Conservation (phyloP, 306 rosid species). For the Lathyrus tuberosus region DNA sequence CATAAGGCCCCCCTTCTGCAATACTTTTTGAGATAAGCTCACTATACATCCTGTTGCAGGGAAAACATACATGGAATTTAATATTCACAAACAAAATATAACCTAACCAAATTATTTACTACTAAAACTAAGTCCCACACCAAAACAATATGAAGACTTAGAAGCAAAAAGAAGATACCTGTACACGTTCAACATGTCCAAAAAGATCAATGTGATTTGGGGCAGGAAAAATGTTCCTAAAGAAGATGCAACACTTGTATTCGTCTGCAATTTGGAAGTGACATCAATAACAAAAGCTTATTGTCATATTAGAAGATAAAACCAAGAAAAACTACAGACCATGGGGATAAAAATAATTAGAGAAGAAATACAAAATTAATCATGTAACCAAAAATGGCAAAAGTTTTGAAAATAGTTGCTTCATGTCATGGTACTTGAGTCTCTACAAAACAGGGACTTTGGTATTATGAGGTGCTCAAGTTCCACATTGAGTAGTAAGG, state of each 20-base stretch:
- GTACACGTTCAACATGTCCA: conserved; percentile 98
- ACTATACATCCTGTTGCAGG: conserved; percentile 87
- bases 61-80: conserved; percentile 8
- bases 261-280: conserved; percentile 65
- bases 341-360: neutral
- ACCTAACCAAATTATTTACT: neutral
- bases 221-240: conserved; percentile 91
- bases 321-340: neutral
- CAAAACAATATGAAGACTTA: neutral
- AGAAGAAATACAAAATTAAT: neutral
- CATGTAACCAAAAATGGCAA: neutral
- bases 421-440: conserved; percentile 6
- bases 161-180: conserved; percentile 53
- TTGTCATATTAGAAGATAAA: neutral
- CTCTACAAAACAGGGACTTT: neutral
- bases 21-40: conserved; percentile 92
- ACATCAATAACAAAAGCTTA: conserved; percentile 4
- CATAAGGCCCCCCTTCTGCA: conserved; percentile 84
- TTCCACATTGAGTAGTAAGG: neutral
- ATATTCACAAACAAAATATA: neutral
- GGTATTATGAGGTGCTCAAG: neutral
- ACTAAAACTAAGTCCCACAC: neutral
- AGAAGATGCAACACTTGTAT: conserved; percentile 87
- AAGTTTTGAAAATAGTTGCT: neutral
- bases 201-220: conserved; percentile 84